Evolutionary conservation across 306 rosid species (phyloP).

Genomic region (Lagenaria siceraria): DNA sequence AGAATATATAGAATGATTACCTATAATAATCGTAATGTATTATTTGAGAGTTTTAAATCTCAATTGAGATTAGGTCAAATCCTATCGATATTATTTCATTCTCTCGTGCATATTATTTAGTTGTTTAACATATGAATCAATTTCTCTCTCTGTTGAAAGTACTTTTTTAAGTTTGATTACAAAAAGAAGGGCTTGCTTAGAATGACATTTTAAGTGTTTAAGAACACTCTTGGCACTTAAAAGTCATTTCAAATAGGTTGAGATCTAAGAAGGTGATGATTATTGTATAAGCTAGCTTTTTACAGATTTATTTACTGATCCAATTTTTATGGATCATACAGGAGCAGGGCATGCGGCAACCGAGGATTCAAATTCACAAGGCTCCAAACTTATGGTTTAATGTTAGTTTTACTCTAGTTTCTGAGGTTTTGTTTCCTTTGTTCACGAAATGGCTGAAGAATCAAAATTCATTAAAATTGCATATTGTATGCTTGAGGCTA

Average conservation of each 20-base stretch:
- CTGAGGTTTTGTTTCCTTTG: neutral
- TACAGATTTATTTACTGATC: neutral
- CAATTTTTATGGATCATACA: slow-evolving; percentile 17
- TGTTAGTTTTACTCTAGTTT: slow-evolving; percentile 1
- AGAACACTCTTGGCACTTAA: too few species aligned
- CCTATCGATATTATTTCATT: neutral
- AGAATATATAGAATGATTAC: neutral
- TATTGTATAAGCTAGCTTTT: neutral
- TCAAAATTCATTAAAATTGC: neutral
- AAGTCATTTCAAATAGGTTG: neutral
- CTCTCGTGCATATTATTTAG: neutral
- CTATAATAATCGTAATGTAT: neutral
- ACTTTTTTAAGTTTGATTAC: neutral
- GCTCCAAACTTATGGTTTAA: slow-evolving; percentile 30
- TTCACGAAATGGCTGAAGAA: neutral
- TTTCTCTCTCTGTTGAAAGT: neutral
- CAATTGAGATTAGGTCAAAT: neutral
- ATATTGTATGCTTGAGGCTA: neutral
- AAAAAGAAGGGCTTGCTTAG: neutral
- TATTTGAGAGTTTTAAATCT: neutral
- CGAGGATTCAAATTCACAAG: slow-evolving; percentile 26
- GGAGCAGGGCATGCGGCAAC: slow-evolving; percentile 35
- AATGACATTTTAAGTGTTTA: neutral
- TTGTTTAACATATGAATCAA: neutral
- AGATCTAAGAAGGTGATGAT: neutral